Evolutionary conservation across 371 early-diverging fungal species (phyloP), one percentile per base, ranked within the genome.

Genomic region (Coemansia sp.): DNA sequence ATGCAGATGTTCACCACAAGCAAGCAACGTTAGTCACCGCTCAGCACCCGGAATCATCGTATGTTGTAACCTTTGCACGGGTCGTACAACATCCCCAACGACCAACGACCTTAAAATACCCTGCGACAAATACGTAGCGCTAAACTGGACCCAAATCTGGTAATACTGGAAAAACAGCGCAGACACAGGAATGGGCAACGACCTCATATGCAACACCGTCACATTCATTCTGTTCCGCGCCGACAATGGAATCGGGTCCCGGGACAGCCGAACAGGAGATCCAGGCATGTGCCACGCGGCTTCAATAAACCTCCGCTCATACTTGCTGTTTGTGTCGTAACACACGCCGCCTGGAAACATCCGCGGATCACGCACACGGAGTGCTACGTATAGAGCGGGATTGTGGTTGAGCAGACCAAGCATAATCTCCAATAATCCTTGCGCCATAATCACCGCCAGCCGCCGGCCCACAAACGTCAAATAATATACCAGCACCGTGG

Each of bases 401-500:
- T 95, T 94, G 72, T 96, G 95, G 72, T 97, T 96, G 51, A 97
- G 81, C 39, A 95, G 84, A 0, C 93, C 94, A 21, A 97, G 78
- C 0, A 91, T 45, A 3, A 92, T 89, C 70, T 95, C 95, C 82
- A 92, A 81, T 7, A 87, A 72, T 0, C 89, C 92, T 63, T 94
- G 94, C 5, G 90, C 78, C 61, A 87, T 82, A 14, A 95, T 88
- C 16, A 94, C 87, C 3, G 84, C 87, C 0, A 95, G 85, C n/a
- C 95, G 87, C 50, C 89, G 88, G 84, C 67, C 53, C 11, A 65
- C 75, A 72, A 95, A 97, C 4, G 93, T 88, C 39, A 94, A 66
- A 54, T 97, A 97, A 80, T 95, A 99, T 7, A 95, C 92, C 1
- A 91, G 84, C 0, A 95, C 90, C 0, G 99, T 98, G 0, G 99